A percentile compares a stretch with the other conserved stretches of the same genome.
These are phyloP conservation scores for Yarrowia galli DNA, from an alignment of 1,139 yeast genomes.

Conservation along the genomic window DNA sequence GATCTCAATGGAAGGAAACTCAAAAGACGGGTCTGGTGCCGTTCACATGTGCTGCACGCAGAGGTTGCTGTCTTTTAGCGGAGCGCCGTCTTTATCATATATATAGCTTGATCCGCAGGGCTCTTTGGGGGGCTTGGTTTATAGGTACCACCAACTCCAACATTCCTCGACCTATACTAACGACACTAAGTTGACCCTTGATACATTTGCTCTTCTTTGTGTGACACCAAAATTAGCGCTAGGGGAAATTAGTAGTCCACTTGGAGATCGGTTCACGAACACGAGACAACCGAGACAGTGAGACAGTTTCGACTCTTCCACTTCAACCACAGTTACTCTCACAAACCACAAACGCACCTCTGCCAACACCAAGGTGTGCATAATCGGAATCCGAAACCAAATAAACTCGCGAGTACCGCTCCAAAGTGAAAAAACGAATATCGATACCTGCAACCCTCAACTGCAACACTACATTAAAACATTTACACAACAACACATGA, in stretches of 20 bases:
- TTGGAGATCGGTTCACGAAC: constrained; percentile 1
- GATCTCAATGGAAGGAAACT: constrained; percentile 26
- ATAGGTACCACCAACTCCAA: not conserved
- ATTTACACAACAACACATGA: not conserved
- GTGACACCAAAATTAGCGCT: constrained; percentile 11
- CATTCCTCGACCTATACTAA: not conserved
- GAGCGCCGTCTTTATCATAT: constrained; percentile 14
- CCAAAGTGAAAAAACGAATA: constrained; percentile 11
- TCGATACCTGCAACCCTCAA: not conserved
- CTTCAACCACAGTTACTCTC: not conserved
- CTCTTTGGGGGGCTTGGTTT: not conserved
- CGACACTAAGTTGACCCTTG: constrained; percentile 15
- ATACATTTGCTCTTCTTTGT: not conserved
- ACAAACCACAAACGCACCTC: not conserved
- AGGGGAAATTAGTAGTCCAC: constrained; percentile 8
- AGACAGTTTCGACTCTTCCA: too few relatives aligned
- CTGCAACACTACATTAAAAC: too few relatives aligned
- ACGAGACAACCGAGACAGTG: too few relatives aligned
- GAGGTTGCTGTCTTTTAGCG: constrained; percentile 22
- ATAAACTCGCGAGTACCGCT: constrained; percentile 24
- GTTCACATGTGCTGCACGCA: constrained; percentile 31
- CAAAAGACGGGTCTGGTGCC: constrained; percentile 1
- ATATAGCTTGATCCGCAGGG: constrained; percentile 21
- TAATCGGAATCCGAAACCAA: constrained; percentile 14
- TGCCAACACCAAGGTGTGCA: not conserved